Evolutionary conservation across 257 asterid species (phyloP).

Genomic region (Handroanthus guayacan): DNA sequence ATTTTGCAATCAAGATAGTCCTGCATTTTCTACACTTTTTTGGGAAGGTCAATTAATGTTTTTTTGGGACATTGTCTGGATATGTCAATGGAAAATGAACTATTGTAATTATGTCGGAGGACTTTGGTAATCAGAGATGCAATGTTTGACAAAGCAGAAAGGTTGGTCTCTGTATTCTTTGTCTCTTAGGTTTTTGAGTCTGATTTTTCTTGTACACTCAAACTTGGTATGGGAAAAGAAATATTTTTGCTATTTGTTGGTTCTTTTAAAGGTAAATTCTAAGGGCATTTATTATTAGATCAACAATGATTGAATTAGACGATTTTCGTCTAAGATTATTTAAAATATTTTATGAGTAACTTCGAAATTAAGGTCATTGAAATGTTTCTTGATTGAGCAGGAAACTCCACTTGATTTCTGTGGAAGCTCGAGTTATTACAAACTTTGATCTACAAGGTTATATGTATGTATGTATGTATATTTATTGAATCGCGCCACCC

Average conservation of each 20-base stretch:
- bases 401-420: no score
- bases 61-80: slow-evolving; percentile 5
- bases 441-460: no score
- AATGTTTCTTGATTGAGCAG: no score
- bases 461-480: no score
- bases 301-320: no score
- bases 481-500: no score
- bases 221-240: slow-evolving; percentile 13
- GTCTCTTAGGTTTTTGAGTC: slow-evolving; percentile 8
- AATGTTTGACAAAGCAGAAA: slow-evolving; percentile 23
- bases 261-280: neutral
- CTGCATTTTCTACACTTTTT: slow-evolving; percentile 19
- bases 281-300: no score
- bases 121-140: slow-evolving; percentile 30
- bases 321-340: no score
- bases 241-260: neutral
- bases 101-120: slow-evolving; percentile 18
- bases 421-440: no score
- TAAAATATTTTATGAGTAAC: no score
- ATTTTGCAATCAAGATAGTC: slow-evolving; percentile 35
- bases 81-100: slow-evolving; percentile 2
- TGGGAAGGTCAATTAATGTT: neutral
- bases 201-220: slow-evolving; percentile 26
- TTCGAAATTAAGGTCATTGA: no score
- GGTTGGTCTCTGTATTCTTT: slow-evolving; percentile 35